Evolutionary conservation across 202 grass and related monocot genomes (phyloP), one percentile per base, ranked within the genome.

Genomic region (Dendrocalamus latiflorus): DNA sequence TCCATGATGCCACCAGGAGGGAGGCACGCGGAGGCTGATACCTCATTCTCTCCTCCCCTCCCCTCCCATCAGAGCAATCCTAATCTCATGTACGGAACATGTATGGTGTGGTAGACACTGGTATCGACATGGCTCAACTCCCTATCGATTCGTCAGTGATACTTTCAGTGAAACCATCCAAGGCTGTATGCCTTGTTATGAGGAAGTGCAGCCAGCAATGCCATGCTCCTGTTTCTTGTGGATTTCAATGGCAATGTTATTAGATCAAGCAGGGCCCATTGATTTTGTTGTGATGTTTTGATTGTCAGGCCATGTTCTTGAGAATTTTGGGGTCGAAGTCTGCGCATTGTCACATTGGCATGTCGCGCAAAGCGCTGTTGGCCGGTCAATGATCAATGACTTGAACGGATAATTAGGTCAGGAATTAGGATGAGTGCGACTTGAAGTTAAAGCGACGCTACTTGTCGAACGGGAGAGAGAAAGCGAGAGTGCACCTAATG

Each of bases 1-100:
- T 98, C 75, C 95, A 98, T 76, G 95, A 98, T 20, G 95, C 95
- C 76, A 98, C 95, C n/a, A 88, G 95, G 65, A 91, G 95, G 87
- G 92, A 98, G 85, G 95, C 95, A 14, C 90, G 95, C 5, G 95
- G 95, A 37, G 90, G 88, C 81, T 98, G 83, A 87, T 85, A 51
- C 11, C n/a, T 63, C 2, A 63, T 39, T 38, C 51, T 22, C 37
- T 56, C 20, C 15, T 77, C 11, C 70, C 36, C 16, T 45, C 8
- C 26, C 26, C 26, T 26, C 26, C 28, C 28, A 1, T 28, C 8
- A 47, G 82, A 54, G 67, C 47, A 75, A 26, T 8, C 17, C 57
- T 83, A 70, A 73, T 82, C 39, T 72, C 65, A 87, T 47, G 17
- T 41, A 26, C 44, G 56, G 37, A 86, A 69, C 78, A 80, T 90